Evolutionary conservation across 371 early-diverging fungal species (phyloP).

Genomic region (Syncephalastrum racemosum): DNA sequence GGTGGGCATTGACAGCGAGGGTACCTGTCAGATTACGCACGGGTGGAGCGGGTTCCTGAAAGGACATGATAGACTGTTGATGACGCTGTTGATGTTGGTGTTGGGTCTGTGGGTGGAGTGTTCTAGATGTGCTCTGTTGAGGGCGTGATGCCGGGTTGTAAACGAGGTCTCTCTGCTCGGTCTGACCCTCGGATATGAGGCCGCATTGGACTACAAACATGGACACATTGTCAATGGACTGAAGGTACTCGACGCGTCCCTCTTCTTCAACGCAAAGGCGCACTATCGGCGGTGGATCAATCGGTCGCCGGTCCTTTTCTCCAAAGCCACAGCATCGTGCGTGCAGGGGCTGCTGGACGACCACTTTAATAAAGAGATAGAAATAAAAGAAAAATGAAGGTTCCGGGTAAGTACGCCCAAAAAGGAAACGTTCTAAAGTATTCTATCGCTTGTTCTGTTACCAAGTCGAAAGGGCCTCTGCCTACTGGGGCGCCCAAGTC

Average conservation of each 20-base stretch:
- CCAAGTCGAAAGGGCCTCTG: not conserved
- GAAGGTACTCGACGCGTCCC: slow-evolving; percentile 5
- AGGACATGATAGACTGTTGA: slow-evolving; percentile 4
- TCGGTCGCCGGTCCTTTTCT: slow-evolving; percentile 71
- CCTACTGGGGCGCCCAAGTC: not conserved
- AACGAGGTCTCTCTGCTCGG: too few relatives aligned
- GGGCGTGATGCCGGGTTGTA: not conserved
- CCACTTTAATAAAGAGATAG: not conserved
- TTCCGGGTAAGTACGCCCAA: too few relatives aligned
- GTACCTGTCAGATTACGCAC: slow-evolving; percentile 16
- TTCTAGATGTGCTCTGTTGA: slow-evolving; percentile 9
- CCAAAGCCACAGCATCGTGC: slow-evolving; percentile 71
- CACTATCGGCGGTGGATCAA: slow-evolving; percentile 74
- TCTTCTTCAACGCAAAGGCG: slow-evolving; percentile 30
- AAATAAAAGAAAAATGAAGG: too few relatives aligned
- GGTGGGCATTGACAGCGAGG: slow-evolving; percentile 14
- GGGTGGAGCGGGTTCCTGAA: slow-evolving; percentile 11
- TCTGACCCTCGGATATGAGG: too few relatives aligned
- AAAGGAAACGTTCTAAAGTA: too few relatives aligned
- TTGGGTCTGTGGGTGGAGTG: slow-evolving; percentile 34
- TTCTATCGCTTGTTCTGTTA: too few relatives aligned
- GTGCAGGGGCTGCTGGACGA: slow-evolving; percentile 62
- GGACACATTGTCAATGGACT: not conserved
- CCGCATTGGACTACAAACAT: not conserved
- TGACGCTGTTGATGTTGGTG: too few relatives aligned